These are phyloP conservation scores for Tuber aestivum DNA, from an alignment of 495 filamentous ascomycete species.

Conservation along the genomic window DNA sequence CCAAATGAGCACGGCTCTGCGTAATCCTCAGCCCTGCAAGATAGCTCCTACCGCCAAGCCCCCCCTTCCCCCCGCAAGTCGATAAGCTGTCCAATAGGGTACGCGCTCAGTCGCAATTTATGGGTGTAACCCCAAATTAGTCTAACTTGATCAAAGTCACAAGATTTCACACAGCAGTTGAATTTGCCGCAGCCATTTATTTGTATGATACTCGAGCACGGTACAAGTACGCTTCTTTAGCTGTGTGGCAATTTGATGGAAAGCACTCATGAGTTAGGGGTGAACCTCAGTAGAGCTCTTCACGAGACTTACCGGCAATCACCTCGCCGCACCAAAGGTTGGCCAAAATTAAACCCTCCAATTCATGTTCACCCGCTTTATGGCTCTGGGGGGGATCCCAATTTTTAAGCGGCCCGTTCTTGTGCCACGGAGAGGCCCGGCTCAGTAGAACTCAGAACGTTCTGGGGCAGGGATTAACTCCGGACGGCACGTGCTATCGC, in stretches of 20 bases:
- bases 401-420: background rate
- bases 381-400: background rate
- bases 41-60: background rate
- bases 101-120: background rate
- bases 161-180: too few species aligned
- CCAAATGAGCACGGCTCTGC: background rate
- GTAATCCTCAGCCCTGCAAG: constrained; percentile 2
- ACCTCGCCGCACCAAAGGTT: background rate
- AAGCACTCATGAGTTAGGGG: background rate
- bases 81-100: background rate
- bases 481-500: background rate
- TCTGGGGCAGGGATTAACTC: background rate
- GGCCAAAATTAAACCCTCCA: background rate
- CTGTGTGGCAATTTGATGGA: background rate
- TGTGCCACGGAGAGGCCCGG: background rate
- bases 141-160: background rate
- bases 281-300: background rate
- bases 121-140: background rate
- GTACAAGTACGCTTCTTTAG: background rate
- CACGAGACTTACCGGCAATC: background rate
- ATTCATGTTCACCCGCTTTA: background rate
- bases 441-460: background rate
- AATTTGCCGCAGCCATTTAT: too few species aligned
- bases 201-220: too few species aligned
- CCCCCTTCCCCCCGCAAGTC: background rate